Evolutionary conservation across 352 stramenopile species (phyloP).

Genomic region (Plasmopara halstedii): DNA sequence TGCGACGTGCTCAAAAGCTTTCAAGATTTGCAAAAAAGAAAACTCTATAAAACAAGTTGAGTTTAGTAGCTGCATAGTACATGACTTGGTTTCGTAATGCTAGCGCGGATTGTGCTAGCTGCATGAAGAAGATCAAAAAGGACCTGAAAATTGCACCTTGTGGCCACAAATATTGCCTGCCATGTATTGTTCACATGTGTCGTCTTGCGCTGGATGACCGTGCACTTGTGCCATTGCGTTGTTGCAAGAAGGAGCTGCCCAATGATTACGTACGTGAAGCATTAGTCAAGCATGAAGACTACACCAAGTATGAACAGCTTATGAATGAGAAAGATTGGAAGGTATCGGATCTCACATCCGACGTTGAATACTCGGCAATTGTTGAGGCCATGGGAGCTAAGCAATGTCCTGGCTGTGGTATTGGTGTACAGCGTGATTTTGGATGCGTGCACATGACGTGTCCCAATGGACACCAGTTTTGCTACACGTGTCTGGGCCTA

Average conservation of each 20-base stretch:
- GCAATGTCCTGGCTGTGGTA: constrained; percentile 65
- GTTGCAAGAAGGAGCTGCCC: constrained; percentile 62
- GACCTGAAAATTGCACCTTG: constrained; percentile 35
- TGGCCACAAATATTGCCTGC: constrained; percentile 50
- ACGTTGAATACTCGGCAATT: constrained; percentile 47
- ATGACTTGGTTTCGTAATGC: constrained; percentile 4
- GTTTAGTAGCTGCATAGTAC: constrained; percentile 16
- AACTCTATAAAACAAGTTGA: constrained; percentile 19
- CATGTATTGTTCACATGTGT: constrained; percentile 54
- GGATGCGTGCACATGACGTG: constrained; percentile 79
- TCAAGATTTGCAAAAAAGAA: constrained; percentile 17
- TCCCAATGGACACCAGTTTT: constrained; percentile 67
- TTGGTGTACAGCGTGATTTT: constrained; percentile 61
- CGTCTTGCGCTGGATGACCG: constrained; percentile 50
- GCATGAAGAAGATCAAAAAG: constrained; percentile 12
- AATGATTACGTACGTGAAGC: constrained; percentile 49
- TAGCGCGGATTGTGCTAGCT: constrained; percentile 33
- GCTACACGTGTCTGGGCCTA: constrained; percentile 48
- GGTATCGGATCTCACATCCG: constrained; percentile 44
- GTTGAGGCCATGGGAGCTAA: constrained; percentile 45
- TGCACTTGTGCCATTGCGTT: constrained; percentile 51
- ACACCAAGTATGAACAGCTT: constrained; percentile 37
- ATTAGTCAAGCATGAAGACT: constrained; percentile 21
- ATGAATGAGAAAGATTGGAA: constrained; percentile 51
- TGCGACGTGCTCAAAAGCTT: constrained; percentile 12